A percentile compares a stretch with the other conserved stretches of the same genome.
Conservation (phyloP, 225 moss, liverwort and hornwort species). For the Sphagnum tenellum region DNA sequence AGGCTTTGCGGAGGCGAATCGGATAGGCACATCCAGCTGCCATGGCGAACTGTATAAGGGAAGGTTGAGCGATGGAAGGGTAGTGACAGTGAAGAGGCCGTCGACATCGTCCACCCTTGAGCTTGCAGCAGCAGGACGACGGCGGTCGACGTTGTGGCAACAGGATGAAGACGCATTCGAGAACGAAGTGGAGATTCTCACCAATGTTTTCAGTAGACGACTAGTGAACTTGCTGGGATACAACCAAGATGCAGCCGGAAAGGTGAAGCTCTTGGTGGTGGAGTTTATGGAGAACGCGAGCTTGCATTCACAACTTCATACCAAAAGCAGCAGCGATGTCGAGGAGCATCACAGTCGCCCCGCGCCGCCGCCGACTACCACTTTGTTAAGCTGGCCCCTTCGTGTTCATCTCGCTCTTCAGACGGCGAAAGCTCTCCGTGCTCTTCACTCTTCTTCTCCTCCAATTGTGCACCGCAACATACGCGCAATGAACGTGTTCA, state of each 20-base stretch:
- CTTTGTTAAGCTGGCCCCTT: no score
- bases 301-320: slow-evolving; percentile 27
- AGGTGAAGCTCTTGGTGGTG: slow-evolving; percentile 35
- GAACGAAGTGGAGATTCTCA: slow-evolving; percentile 38
- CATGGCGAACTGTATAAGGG: slow-evolving; percentile 12
- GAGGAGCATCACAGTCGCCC: no score
- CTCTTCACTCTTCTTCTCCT: no score
- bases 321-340: no score
- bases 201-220: slow-evolving; percentile 20
- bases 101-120: background rate
- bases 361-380: no score
- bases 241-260: slow-evolving; percentile 8
- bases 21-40: slow-evolving; percentile 4
- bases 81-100: slow-evolving; percentile 32
- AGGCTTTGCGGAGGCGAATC: slow-evolving; percentile 4
- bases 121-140: background rate
- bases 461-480: no score
- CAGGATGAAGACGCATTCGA: slow-evolving; percentile 33
- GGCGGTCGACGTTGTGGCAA: slow-evolving; percentile 1
- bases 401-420: no score
- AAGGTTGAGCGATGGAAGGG: slow-evolving; percentile 8
- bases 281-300: slow-evolving; percentile 40
- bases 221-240: slow-evolving; percentile 39
- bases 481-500: no score
- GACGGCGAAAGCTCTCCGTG: no score